Evolutionary conservation across 345 rosid genomes (phyloP).

Genomic region (Turritis glabra): DNA sequence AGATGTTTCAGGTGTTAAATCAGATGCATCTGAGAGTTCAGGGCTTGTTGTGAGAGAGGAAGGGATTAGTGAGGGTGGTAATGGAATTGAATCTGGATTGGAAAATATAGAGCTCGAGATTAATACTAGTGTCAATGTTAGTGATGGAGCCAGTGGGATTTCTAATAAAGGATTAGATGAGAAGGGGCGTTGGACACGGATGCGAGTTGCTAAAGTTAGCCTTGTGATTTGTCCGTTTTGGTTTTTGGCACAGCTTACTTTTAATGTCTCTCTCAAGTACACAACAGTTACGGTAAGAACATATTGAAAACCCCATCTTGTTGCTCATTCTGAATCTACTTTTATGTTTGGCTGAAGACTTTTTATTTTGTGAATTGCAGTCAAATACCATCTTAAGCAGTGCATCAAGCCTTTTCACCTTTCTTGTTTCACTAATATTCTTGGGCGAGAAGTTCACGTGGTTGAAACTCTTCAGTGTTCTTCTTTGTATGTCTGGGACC

Average conservation of each 20-base stretch:
- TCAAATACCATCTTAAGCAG: conserved; percentile 95
- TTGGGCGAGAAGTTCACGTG: conserved; percentile 89
- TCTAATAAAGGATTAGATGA: conserved; percentile 53
- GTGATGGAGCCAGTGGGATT: conserved; percentile 20
- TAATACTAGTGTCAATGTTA: conserved; percentile 34
- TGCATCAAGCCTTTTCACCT: conserved; percentile 87
- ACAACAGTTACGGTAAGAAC: conserved; percentile 81
- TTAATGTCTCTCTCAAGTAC: conserved; percentile 88
- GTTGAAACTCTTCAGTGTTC: conserved; percentile 85
- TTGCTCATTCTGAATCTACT: not conserved
- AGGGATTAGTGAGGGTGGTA: conserved; percentile 35
- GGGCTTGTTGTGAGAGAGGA: conserved; percentile 46
- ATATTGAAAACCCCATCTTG: not conserved
- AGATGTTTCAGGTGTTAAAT: conserved; percentile 37
- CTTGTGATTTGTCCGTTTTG: conserved; percentile 84
- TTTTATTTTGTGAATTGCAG: conserved; percentile 48
- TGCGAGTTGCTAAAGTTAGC: conserved; percentile 83
- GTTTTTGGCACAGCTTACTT: conserved; percentile 89
- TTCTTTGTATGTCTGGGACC: conserved; percentile 93
- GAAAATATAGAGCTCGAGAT: conserved; percentile 38
- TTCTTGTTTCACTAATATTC: conserved; percentile 72
- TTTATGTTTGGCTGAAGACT: not conserved
- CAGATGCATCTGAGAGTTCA: conserved; percentile 33
- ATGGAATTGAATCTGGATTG: conserved; percentile 35
- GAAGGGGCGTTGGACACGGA: conserved; percentile 86